Conservation (phyloP, 768 basidiomycete species). For the Clavaria fumosa region DNA sequence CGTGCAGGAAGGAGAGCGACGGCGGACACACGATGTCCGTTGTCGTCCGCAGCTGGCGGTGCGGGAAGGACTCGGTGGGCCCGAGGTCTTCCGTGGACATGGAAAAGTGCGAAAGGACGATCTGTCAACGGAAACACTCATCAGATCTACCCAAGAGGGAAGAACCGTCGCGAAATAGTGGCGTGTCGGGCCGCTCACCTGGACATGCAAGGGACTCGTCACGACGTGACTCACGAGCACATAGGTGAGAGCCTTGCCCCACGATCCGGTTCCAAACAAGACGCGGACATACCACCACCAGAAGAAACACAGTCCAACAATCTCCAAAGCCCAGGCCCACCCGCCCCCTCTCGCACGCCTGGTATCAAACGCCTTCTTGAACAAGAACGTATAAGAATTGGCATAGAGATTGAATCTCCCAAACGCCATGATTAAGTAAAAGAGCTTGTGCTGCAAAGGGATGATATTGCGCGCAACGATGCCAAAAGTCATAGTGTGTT, state of each 20-base stretch:
- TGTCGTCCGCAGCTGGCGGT: constrained; percentile 93
- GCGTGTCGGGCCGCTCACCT: constrained; percentile 41
- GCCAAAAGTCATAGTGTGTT: constrained; percentile 72
- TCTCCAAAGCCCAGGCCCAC: constrained; percentile 70
- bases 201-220: constrained; percentile 87
- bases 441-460: constrained; percentile 76
- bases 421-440: constrained; percentile 81
- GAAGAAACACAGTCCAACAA: constrained; percentile 64
- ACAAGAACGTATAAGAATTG: constrained; percentile 67
- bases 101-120: constrained; percentile 94
- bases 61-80: constrained; percentile 79
- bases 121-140: constrained; percentile 32
- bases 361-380: constrained; percentile 47
- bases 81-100: constrained; percentile 90
- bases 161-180: neutral
- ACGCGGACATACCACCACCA: constrained; percentile 77
- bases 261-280: constrained; percentile 54
- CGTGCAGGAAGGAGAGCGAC: constrained; percentile 79
- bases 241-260: constrained; percentile 56
- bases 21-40: constrained; percentile 85
- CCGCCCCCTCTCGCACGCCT: constrained; percentile 49
- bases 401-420: constrained; percentile 92
- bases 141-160: too few relatives aligned
- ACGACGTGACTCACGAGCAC: constrained; percentile 72
- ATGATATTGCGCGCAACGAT: constrained; percentile 47